These are phyloP conservation scores for Mortierella sp. DNA, from an alignment of 371 early-diverging fungal genomes.

Conservation along the genomic window DNA sequence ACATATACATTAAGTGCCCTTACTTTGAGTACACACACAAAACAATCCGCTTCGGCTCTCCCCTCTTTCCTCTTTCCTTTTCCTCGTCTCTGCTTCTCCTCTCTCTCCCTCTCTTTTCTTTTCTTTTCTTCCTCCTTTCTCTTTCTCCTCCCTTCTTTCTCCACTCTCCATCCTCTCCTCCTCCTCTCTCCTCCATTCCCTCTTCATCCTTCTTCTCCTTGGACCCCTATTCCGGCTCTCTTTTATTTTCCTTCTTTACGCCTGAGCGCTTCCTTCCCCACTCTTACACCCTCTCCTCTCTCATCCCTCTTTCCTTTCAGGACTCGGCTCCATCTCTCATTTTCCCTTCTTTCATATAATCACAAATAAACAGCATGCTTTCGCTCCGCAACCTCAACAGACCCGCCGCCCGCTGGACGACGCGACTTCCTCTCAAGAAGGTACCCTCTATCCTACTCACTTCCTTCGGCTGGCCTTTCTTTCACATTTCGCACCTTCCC, in stretches of 20 bases:
- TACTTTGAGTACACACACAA: not conserved
- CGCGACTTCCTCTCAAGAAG: conserved; percentile 44
- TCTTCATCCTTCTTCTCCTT: not conserved
- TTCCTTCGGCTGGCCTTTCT: not conserved
- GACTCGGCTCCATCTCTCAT: conserved; percentile 14
- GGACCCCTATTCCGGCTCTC: not conserved
- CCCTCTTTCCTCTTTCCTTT: not conserved
- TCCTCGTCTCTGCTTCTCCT: not conserved
- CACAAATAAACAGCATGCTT: conserved; percentile 20
- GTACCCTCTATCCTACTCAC: conserved; percentile 8
- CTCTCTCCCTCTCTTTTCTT: not conserved
- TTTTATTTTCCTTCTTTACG: not conserved
- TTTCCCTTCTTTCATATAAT: not conserved
- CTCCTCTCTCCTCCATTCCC: not conserved
- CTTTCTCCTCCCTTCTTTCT: not conserved
- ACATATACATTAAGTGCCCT: not conserved
- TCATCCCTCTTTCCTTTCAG: not conserved
- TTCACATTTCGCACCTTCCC: not conserved
- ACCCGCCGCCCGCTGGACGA: conserved; percentile 36
- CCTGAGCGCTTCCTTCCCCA: not conserved
- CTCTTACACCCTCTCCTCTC: not conserved
- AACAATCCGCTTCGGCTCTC: conserved; percentile 10
- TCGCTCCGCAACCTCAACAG: conserved; percentile 41
- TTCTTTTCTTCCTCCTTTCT: not conserved
- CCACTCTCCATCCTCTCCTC: not conserved